Percentiles rank a stretch among this genome's conserved stretches.
phyloP scores from a whole-genome alignment of 805 yeast species.

The Monosporozyma siamensis region DNA sequence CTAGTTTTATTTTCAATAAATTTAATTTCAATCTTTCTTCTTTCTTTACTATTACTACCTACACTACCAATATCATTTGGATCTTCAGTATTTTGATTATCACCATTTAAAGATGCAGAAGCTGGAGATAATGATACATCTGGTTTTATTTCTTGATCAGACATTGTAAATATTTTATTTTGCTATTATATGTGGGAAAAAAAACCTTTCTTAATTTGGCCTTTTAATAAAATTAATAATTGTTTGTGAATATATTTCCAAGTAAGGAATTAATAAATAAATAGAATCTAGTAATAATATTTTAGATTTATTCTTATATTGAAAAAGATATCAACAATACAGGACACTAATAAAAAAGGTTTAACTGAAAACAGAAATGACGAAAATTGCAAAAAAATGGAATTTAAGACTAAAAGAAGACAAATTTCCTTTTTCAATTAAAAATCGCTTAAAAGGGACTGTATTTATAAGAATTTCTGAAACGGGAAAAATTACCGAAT shows the following conservation, averaged over 20 bases:
- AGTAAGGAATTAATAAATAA: no score
- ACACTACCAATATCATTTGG: neutral
- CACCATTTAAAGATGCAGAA: neutral
- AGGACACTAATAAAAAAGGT: neutral
- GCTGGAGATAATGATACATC: slow-evolving; percentile 4
- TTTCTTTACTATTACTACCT: slow-evolving; percentile 34
- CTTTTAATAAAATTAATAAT: no score
- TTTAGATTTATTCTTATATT: no score
- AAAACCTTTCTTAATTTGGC: no score
- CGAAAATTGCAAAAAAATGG: neutral
- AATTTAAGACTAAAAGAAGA: neutral
- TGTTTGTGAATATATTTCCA: no score
- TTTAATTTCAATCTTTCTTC: slow-evolving; percentile 92
- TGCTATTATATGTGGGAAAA: neutral
- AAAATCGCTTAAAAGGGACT: neutral
- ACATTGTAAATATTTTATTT: neutral
- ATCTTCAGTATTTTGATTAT: neutral
- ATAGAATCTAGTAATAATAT: no score
- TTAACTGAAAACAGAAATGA: no score
- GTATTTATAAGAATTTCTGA: slow-evolving; percentile 2
- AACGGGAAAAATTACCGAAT: slow-evolving; percentile 3
- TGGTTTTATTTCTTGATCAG: slow-evolving; percentile 2
- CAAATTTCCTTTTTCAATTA: neutral
- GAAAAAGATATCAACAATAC: no score
- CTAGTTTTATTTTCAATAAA: slow-evolving; percentile 96